phyloP scores from a whole-genome alignment of 2,329 filamentous ascomycete species.

The Knufia fluminis region DNA sequence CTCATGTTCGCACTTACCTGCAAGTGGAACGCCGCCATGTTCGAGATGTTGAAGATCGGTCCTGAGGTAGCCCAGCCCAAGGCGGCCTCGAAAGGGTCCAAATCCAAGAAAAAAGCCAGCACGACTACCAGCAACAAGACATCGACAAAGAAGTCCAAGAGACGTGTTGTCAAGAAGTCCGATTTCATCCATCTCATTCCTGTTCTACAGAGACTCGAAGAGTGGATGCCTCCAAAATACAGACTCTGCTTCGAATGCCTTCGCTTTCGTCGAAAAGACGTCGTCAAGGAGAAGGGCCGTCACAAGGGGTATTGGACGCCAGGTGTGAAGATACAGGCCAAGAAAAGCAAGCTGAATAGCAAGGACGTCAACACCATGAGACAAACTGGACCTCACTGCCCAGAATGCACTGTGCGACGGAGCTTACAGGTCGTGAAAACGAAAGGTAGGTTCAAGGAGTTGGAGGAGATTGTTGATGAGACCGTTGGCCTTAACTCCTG shows the following conservation, averaged over 20 bases:
- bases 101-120: neutral
- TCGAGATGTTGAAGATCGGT: slow-evolving; percentile 13
- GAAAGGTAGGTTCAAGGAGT: neutral
- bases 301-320: neutral
- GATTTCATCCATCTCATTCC: slow-evolving; percentile 14
- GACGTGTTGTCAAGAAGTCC: neutral
- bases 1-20: slow-evolving; percentile 17
- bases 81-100: neutral
- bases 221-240: slow-evolving; percentile 11
- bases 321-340: neutral
- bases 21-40: slow-evolving; percentile 15
- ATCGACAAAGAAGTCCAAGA: neutral
- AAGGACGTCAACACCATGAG: neutral
- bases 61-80: neutral
- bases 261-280: slow-evolving; percentile 8
- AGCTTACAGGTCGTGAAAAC: neutral
- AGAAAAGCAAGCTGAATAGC: neutral
- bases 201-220: slow-evolving; percentile 16
- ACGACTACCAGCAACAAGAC: neutral
- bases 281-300: neutral
- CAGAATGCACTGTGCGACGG: neutral
- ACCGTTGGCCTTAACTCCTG: neutral
- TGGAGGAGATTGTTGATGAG: neutral
- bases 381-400: neutral
- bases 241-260: slow-evolving; percentile 19